Evolutionary conservation across 805 yeast species (phyloP), one percentile per base, ranked within the genome.

Genomic region (Lipomyces chichibuensis): DNA sequence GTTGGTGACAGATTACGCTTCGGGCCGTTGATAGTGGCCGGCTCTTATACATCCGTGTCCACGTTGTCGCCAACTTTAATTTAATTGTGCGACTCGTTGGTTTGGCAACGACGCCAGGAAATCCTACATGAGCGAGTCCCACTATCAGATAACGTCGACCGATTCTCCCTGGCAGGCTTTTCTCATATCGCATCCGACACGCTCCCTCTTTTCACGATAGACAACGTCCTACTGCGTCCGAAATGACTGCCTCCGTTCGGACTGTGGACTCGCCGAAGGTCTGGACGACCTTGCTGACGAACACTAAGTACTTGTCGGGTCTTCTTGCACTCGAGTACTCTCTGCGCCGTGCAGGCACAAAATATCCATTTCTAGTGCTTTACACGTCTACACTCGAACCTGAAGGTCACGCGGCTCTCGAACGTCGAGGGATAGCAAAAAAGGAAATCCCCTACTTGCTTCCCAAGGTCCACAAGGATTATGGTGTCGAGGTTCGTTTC

Each of bases 241-340:
- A 35, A 9, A 65, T 65, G 67, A 65, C 67, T 25, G 59, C 52
- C 11, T 23, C 60, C n/a, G 57, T 35, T 20, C 64, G 69, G 11
- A 27, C 60, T 4, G 69, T 65, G 33, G 62, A 67, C 63, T 63
- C 71, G n/a, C 67, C 70, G 20, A 73, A 75, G 57, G 84, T 84
- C 1, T 86, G 89, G 89, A 81, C 87, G 0, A 84, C 88, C 0
- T 77, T 86, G 46, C 82, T 86, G 65, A 86, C 89, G 25, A 84
- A 82, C 73, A 77, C 80, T 11, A 79, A 80, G 57, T 86, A 86
- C 66, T 72, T 86, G 33, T 77, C 83, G 0, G 89, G 89, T 0
- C 77, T 86, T 3, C 74, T 86, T 13, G 81, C 87, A 0, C 75
- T 86, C 61, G 80, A 85, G 63, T 83, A 80, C 73, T 80, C 88